Evolutionary conservation across 1,284 basidiomycete genomes (phyloP).

Genomic region (Paramarasmius palmivorus): DNA sequence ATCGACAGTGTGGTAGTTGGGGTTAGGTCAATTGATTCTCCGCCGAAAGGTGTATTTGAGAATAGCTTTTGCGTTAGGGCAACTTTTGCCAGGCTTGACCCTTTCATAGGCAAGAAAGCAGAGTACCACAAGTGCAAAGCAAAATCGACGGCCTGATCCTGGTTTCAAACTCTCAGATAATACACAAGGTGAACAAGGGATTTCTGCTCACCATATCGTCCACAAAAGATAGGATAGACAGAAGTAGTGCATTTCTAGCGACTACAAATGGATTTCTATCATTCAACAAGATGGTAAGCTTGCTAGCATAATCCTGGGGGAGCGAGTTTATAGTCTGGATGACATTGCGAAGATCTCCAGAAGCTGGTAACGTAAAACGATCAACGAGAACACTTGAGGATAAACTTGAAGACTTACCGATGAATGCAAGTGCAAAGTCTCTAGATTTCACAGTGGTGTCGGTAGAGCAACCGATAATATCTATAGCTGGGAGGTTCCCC

Average conservation of each 20-base stretch:
- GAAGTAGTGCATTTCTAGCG: not conserved
- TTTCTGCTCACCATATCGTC: not conserved
- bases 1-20: too few relatives aligned
- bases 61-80: not conserved
- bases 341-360: not conserved
- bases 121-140: conserved; percentile 48
- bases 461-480: not conserved
- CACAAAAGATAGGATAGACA: not conserved
- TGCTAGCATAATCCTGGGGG: not conserved
- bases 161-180: not conserved
- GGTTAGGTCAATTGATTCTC: too few relatives aligned
- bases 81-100: conserved; percentile 23
- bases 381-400: not conserved
- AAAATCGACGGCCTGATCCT: conserved; percentile 32
- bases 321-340: not conserved
- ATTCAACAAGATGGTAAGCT: not conserved
- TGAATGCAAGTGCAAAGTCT: not conserved
- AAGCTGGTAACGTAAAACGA: not conserved
- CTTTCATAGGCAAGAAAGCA: conserved; percentile 33
- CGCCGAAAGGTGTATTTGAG: too few relatives aligned
- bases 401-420: not conserved
- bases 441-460: not conserved
- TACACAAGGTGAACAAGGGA: not conserved
- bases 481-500: not conserved
- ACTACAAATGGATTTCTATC: not conserved